Conservation (phyloP, 805 yeast genomes). For the Metschnikowia gelsemii region DNA sequence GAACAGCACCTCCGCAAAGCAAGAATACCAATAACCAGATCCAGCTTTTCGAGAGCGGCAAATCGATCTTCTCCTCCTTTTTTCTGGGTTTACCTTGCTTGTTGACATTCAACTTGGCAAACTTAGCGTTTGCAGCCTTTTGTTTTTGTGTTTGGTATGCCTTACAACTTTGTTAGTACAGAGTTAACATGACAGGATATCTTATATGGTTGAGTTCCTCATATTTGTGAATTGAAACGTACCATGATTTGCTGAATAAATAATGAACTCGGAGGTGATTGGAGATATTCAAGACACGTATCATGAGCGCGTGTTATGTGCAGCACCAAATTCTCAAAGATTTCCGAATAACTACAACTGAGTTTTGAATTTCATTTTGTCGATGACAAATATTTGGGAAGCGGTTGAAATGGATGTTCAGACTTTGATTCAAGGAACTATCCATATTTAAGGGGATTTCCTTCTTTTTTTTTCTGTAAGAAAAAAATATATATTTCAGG, state of each 20-base stretch:
- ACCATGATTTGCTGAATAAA: constrained; percentile 2
- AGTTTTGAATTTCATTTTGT: too few species aligned
- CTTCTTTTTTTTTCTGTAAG: too few species aligned
- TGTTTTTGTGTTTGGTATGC: constrained; percentile 84
- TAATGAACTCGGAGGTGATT: background rate
- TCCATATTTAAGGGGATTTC: background rate
- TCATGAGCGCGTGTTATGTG: constrained; percentile 6
- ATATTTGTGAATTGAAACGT: background rate
- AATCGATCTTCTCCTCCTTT: constrained; percentile 37
- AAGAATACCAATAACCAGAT: constrained; percentile 58
- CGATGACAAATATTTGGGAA: too few species aligned
- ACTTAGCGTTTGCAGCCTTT: constrained; percentile 82
- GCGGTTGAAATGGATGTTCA: too few species aligned
- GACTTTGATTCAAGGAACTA: background rate
- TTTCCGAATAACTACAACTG: too few species aligned
- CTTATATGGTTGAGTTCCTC: background rate
- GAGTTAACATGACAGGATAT: background rate
- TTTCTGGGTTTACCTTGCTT: constrained; percentile 71
- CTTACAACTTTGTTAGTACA: constrained; percentile 29
- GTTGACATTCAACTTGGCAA: constrained; percentile 67
- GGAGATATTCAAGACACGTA: constrained; percentile 5
- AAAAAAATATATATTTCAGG: too few species aligned
- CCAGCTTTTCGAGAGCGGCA: constrained; percentile 68
- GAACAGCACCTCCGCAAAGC: constrained; percentile 77
- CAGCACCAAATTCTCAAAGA: too few species aligned